A percentile compares a stretch with the other conserved stretches of the same genome.
Evolutionary conservation across 805 yeast genomes (phyloP).

Genomic region (Lachancea waltii): DNA sequence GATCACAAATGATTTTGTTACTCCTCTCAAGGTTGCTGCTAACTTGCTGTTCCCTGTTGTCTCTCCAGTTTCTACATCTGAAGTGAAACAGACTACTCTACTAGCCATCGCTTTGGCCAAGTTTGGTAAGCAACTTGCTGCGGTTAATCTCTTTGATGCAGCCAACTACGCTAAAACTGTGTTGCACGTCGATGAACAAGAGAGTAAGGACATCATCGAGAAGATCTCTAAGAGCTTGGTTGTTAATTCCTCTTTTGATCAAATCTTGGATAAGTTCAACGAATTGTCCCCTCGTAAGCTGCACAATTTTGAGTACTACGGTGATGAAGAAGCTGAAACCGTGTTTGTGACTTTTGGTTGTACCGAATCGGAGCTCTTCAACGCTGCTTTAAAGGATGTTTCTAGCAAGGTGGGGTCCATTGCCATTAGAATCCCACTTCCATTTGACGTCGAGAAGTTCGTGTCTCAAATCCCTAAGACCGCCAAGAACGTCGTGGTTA

Average conservation of each 20-base stretch:
- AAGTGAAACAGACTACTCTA: conserved; percentile 61
- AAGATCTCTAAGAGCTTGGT: conserved; percentile 12
- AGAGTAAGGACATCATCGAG: conserved; percentile 11
- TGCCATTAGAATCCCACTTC: conserved; percentile 70
- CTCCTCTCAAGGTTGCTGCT: conserved; percentile 57
- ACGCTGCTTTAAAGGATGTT: conserved; percentile 36
- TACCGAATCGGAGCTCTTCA: conserved; percentile 50
- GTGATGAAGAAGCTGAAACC: conserved; percentile 53
- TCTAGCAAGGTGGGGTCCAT: conserved; percentile 53
- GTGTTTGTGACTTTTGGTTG: conserved; percentile 84
- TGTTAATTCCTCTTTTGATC: conserved; percentile 19
- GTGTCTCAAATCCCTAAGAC: conserved; percentile 50
- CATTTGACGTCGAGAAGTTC: conserved; percentile 64
- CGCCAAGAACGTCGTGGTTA: conserved; percentile 54
- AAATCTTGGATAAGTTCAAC: conserved; percentile 25
- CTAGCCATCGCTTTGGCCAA: conserved; percentile 59
- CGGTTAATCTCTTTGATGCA: conserved; percentile 77
- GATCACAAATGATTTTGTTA: conserved; percentile 56
- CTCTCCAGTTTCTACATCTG: conserved; percentile 55
- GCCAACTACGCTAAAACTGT: conserved; percentile 36
- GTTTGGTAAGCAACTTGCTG: conserved; percentile 35
- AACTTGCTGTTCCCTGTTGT: conserved; percentile 60
- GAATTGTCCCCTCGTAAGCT: conserved; percentile 21
- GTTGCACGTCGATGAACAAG: conserved; percentile 15
- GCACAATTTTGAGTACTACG: conserved; percentile 47